Percentiles rank a stretch among this genome's conserved stretches.
These are phyloP conservation scores for Serendipita sp. DNA, from an alignment of 768 basidiomycete species.

Conservation along the genomic window DNA sequence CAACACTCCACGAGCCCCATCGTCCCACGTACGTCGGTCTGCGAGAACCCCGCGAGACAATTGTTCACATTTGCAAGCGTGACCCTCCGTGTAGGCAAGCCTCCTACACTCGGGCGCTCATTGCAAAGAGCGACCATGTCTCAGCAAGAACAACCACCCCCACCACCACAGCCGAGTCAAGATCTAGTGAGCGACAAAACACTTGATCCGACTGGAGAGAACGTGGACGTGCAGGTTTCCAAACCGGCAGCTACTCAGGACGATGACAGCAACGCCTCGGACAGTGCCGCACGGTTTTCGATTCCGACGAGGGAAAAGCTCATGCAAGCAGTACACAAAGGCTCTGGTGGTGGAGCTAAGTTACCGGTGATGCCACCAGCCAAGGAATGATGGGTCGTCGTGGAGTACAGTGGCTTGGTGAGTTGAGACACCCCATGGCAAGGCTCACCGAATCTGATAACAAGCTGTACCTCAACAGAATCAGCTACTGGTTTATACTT, in stretches of 20 bases:
- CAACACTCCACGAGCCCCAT: no score
- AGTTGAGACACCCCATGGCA: neutral
- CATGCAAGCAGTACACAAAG: neutral
- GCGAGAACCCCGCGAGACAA: no score
- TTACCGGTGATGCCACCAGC: neutral
- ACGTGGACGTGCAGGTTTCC: no score
- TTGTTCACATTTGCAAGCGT: no score
- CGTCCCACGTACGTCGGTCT: no score
- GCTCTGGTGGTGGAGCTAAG: slow-evolving; percentile 3
- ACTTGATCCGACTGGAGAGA: no score
- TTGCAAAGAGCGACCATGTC: no score
- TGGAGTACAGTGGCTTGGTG: neutral
- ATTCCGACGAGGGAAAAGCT: neutral
- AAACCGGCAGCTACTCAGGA: neutral
- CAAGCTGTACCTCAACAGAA: neutral
- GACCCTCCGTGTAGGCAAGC: no score
- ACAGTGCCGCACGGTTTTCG: neutral
- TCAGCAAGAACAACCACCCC: no score
- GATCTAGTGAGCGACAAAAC: no score
- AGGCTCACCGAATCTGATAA: neutral
- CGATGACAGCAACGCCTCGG: neutral
- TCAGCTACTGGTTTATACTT: neutral
- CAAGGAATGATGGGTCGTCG: neutral
- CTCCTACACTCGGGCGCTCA: no score
- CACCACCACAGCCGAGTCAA: no score